A percentile compares a stretch with the other conserved stretches of the same genome.
These are phyloP conservation scores for Phaeosphaeria sp. DNA, from an alignment of 2,329 filamentous ascomycete species.

Conservation along the genomic window DNA sequence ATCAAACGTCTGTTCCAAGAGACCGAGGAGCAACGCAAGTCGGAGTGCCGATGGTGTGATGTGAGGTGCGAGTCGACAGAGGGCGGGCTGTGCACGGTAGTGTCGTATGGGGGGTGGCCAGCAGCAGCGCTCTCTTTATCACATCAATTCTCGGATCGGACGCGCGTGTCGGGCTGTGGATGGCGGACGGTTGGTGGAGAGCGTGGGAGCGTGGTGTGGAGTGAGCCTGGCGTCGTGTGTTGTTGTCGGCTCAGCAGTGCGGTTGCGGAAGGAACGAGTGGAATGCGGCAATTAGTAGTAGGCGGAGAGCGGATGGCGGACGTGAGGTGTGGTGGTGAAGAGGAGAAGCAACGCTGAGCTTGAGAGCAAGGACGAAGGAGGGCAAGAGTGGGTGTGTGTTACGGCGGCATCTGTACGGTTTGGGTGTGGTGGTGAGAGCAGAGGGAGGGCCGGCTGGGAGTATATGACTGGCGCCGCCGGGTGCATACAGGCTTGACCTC, in stretches of 20 bases:
- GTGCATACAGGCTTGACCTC: slow-evolving; percentile 4
- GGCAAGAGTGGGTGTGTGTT: slow-evolving; percentile 28
- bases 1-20: slow-evolving; percentile 34
- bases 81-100: slow-evolving; percentile 28
- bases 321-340: slow-evolving; percentile 8
- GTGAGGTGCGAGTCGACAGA: slow-evolving; percentile 23
- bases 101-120: slow-evolving; percentile 31
- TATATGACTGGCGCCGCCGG: slow-evolving; percentile 17
- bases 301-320: slow-evolving; percentile 12
- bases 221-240: slow-evolving; percentile 17
- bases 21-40: slow-evolving; percentile 22
- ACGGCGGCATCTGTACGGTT: slow-evolving; percentile 37
- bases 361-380: slow-evolving; percentile 34
- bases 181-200: slow-evolving; percentile 41
- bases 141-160: slow-evolving; percentile 47
- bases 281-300: slow-evolving; percentile 31
- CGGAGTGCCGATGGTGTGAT: slow-evolving; percentile 24
- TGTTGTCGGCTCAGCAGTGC: slow-evolving; percentile 28
- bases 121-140: slow-evolving; percentile 32
- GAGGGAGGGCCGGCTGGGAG: slow-evolving; percentile 23
- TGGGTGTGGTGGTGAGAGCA: slow-evolving; percentile 30
- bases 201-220: slow-evolving; percentile 30
- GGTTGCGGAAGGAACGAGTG: slow-evolving; percentile 38
- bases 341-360: slow-evolving; percentile 32
- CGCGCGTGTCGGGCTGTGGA: slow-evolving; percentile 30